A percentile compares a stretch with the other conserved stretches of the same genome.
Evolutionary conservation across 1,284 basidiomycete genomes (phyloP).

Genomic region (Lentinula novae-zelandiae): DNA sequence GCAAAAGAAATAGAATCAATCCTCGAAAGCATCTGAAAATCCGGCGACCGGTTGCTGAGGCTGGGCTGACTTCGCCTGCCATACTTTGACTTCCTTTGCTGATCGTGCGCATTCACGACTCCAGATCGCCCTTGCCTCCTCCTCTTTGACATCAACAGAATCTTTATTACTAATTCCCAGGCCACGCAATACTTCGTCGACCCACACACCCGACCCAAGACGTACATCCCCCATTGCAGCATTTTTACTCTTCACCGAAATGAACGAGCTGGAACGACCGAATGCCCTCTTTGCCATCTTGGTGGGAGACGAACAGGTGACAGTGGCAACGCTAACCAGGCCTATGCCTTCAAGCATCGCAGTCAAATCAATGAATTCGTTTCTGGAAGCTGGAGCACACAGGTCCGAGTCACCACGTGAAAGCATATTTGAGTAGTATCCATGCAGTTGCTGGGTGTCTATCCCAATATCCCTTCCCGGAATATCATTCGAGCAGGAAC

Average conservation of each 20-base stretch:
- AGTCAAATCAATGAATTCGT: conserved; percentile 70
- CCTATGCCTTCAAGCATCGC: conserved; percentile 71
- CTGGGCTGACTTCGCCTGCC: neutral
- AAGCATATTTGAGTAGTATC: conserved; percentile 60
- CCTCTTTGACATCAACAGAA: conserved; percentile 49
- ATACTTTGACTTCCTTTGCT: conserved; percentile 47
- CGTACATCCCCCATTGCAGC: conserved; percentile 42
- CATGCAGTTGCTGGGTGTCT: conserved; percentile 57
- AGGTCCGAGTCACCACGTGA: conserved; percentile 47
- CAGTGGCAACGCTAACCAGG: conserved; percentile 47
- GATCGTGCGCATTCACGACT: conserved; percentile 55
- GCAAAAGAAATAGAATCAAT: neutral
- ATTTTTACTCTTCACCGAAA: conserved; percentile 36
- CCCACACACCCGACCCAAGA: conserved; percentile 53
- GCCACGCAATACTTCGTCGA: conserved; percentile 63
- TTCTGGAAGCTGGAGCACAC: conserved; percentile 65
- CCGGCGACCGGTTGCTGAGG: neutral
- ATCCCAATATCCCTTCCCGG: conserved; percentile 32
- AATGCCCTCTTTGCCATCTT: conserved; percentile 40
- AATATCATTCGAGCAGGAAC: conserved; percentile 31
- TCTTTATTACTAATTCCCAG: conserved; percentile 44
- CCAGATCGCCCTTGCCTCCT: conserved; percentile 70
- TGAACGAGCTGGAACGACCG: conserved; percentile 56
- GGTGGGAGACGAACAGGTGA: conserved; percentile 30
- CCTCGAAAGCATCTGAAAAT: conserved; percentile 3